phyloP scores from a whole-genome alignment of 2,329 filamentous ascomycete species.

The Achaetomium macrosporum region DNA sequence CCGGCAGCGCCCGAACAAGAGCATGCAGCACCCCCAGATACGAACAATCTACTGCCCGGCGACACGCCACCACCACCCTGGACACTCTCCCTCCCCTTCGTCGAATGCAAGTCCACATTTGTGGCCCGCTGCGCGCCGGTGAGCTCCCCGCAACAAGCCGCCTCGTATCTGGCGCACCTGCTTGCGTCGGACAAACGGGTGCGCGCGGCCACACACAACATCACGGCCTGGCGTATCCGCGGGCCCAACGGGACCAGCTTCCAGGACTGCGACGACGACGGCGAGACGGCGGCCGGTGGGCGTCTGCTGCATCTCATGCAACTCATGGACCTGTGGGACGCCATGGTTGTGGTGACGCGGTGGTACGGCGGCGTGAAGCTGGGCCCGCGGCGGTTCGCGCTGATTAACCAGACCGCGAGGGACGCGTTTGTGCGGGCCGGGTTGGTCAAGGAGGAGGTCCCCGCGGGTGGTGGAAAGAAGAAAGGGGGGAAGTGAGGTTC shows the following conservation, averaged over 20 bases:
- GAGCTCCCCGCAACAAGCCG: constrained; percentile 63
- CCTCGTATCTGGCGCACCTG: constrained; percentile 65
- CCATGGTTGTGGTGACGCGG: constrained; percentile 84
- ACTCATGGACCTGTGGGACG: constrained; percentile 89
- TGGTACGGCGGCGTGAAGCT: constrained; percentile 94
- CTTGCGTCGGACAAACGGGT: constrained; percentile 78
- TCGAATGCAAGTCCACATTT: constrained; percentile 84
- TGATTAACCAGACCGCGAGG: constrained; percentile 82
- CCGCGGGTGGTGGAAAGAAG: constrained; percentile 44
- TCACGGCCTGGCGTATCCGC: constrained; percentile 85
- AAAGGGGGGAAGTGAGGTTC: constrained; percentile 37
- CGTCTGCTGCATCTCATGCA: constrained; percentile 86
- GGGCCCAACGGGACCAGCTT: constrained; percentile 52
- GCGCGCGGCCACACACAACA: constrained; percentile 87
- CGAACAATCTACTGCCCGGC: neutral
- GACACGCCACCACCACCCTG: constrained; percentile 47
- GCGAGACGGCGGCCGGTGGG: constrained; percentile 85
- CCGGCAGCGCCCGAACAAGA: too few relatives aligned
- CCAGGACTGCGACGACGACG: constrained; percentile 95
- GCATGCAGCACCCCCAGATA: neutral
- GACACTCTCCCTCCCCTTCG: constrained; percentile 66
- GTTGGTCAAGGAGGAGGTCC: constrained; percentile 34
- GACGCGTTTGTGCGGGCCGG: constrained; percentile 78
- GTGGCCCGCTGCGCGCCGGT: constrained; percentile 71
- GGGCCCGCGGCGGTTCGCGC: constrained; percentile 80